Conservation (phyloP, 805 yeast species). For the Candida gorgasii region DNA sequence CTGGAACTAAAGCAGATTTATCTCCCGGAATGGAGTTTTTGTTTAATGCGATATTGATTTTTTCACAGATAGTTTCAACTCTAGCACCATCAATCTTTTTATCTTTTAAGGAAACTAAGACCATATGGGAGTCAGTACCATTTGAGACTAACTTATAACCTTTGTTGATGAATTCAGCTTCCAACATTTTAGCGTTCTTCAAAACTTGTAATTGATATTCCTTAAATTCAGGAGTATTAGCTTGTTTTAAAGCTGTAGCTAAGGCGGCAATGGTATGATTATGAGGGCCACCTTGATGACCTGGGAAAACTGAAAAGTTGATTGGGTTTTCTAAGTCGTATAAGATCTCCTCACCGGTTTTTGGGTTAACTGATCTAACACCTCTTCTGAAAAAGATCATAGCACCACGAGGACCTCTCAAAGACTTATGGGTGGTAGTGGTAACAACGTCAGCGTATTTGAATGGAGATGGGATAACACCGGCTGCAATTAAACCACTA, state of each 20-base stretch:
- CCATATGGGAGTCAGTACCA: constrained; percentile 95
- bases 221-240: constrained; percentile 83
- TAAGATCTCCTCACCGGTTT: constrained; percentile 79
- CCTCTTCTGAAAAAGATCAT: constrained; percentile 98
- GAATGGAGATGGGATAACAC: constrained; percentile 91
- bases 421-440: constrained; percentile 95
- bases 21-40: constrained; percentile 97
- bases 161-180: constrained; percentile 58
- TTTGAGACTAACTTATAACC: constrained; percentile 82
- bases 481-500: constrained; percentile 93
- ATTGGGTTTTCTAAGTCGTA: constrained; percentile 90
- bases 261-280: constrained; percentile 96
- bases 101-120: constrained; percentile 78
- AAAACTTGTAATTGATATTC: constrained; percentile 83
- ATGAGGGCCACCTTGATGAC: constrained; percentile 99
- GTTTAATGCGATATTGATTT: constrained; percentile 90
- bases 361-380: constrained; percentile 70
- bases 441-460: constrained; percentile 94
- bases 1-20: constrained; percentile 92
- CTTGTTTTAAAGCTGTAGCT: constrained; percentile 93
- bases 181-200: constrained; percentile 77
- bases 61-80: constrained; percentile 85
- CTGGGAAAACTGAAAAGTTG: constrained; percentile 98
- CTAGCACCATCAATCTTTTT: constrained; percentile 93
- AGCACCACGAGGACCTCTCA: constrained; percentile 99